Evolutionary conservation across 345 rosid genomes (phyloP).

Genomic region (Carallia pectinifolia): DNA sequence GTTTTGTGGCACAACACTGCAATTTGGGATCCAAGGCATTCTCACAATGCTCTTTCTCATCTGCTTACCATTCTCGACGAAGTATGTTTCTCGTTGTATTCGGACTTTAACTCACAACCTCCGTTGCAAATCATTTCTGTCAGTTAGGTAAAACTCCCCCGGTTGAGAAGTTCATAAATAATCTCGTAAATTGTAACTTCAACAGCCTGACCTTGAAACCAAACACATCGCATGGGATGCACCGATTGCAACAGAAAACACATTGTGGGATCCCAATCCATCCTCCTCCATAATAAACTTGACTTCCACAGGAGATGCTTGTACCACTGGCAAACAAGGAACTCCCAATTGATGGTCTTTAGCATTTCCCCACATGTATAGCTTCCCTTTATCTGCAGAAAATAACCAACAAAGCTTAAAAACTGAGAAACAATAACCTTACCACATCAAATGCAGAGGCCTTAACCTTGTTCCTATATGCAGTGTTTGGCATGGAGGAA

Average conservation of each 20-base stretch:
- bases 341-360: conserved; percentile 85
- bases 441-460: too few species aligned
- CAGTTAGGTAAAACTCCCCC: neutral
- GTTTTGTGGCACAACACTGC: too few species aligned
- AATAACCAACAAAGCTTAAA: conserved; percentile 1
- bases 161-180: neutral
- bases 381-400: conserved; percentile 62
- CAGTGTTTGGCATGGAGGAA: too few species aligned
- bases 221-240: conserved; percentile 89
- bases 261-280: conserved; percentile 50
- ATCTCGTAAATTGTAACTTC: neutral
- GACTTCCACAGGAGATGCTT: conserved; percentile 64
- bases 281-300: conserved; percentile 72
- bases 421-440: neutral
- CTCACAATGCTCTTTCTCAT: neutral
- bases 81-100: neutral
- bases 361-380: conserved; percentile 95
- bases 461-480: too few species aligned
- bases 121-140: neutral
- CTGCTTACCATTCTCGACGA: neutral
- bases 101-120: neutral
- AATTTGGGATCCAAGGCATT: too few species aligned
- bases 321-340: conserved; percentile 78
- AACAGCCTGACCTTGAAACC: conserved; percentile 45
- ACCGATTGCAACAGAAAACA: conserved; percentile 70